Base-by-base conservation (phyloP, 495 filamentous ascomycete species). In the Zalerion maritima region DNA sequence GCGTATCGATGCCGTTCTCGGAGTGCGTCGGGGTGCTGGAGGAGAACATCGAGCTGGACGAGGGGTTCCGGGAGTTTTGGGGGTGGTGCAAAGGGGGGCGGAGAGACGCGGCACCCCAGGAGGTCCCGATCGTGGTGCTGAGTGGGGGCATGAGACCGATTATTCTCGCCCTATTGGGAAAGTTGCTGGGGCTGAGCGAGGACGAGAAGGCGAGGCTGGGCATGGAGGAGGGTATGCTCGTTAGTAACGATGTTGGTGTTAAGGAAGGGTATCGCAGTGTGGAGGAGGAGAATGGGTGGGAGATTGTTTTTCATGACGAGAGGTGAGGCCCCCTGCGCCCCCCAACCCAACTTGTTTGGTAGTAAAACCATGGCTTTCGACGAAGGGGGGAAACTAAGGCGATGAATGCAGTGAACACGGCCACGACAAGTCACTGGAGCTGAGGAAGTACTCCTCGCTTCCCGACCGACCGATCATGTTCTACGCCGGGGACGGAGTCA, bases 141-240 rank as follows among this genome's bases (percentile, higher is more conserved):
- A 87, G 80, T 23, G 77, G 75, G 9, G 87, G 87, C 24, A 96
- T 96, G 89, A 66, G 69, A 29, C 89, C 89, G 9, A 75, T 96
- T 42, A 94, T 96, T 54, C 63, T 74, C 21, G 80, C 81, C 3
- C 58, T 96, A 24, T 64, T 96, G 19, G 67, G 76, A 27, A 64
- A 80, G 24, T 64, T 91, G 13, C 59, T 96, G 5, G 87, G 87
- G 3, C 61, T 67, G 45, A 64, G 78, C 36, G 69, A 71, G 31
- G 63, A 71, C 24, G 67, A 81, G 39, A 70, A 84, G 29, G n/a
- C n/a, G 7, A 80, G 79, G 4, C 59, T 55, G 38, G 57, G 69
- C 38, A 68, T 71, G 29, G 66, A 75, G 26, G 68, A 80, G 32
- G 70, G 94, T 42, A 64, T 78, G 45, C 89, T 94, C 43, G 71